These are phyloP conservation scores for Phytopythium helicoides DNA, from an alignment of 352 stramenopile species.

Conservation along the genomic window DNA sequence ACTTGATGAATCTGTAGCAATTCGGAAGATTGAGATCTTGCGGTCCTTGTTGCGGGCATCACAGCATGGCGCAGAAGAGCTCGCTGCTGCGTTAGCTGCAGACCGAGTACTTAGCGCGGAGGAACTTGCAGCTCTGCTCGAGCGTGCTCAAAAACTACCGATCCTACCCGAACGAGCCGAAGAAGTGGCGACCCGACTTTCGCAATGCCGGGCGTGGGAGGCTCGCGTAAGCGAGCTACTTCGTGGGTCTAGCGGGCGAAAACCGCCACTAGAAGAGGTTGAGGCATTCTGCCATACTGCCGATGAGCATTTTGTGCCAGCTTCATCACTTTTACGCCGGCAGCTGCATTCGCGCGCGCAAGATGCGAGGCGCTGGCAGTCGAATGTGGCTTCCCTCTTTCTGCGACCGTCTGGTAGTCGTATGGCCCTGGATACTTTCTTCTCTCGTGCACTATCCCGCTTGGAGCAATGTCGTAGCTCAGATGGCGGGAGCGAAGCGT, in stretches of 20 bases:
- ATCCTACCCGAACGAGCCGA: slow-evolving; percentile 36
- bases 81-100: slow-evolving; percentile 19
- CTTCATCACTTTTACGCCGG: slow-evolving; percentile 55
- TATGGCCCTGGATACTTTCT: slow-evolving; percentile 37
- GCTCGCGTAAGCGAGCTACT: slow-evolving; percentile 45
- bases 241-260: slow-evolving; percentile 10
- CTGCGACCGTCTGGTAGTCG: slow-evolving; percentile 37
- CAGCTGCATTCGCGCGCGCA: slow-evolving; percentile 64
- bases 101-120: slow-evolving; percentile 46
- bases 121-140: slow-evolving; percentile 41
- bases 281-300: slow-evolving; percentile 54
- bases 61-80: slow-evolving; percentile 18
- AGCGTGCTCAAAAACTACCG: slow-evolving; percentile 26
- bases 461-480: background rate
- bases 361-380: slow-evolving; percentile 65
- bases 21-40: slow-evolving; percentile 42
- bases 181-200: slow-evolving; percentile 50
- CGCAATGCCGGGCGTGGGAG: slow-evolving; percentile 57
- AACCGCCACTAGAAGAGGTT: slow-evolving; percentile 39
- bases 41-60: slow-evolving; percentile 30
- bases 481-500: background rate
- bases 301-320: slow-evolving; percentile 54
- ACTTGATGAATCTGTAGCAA: slow-evolving; percentile 7
- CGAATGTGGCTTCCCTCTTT: slow-evolving; percentile 52
- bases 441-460: slow-evolving; percentile 27